These are phyloP conservation scores for Byssothecium circinans DNA, from an alignment of 2,329 filamentous ascomycete species.

Conservation along the genomic window DNA sequence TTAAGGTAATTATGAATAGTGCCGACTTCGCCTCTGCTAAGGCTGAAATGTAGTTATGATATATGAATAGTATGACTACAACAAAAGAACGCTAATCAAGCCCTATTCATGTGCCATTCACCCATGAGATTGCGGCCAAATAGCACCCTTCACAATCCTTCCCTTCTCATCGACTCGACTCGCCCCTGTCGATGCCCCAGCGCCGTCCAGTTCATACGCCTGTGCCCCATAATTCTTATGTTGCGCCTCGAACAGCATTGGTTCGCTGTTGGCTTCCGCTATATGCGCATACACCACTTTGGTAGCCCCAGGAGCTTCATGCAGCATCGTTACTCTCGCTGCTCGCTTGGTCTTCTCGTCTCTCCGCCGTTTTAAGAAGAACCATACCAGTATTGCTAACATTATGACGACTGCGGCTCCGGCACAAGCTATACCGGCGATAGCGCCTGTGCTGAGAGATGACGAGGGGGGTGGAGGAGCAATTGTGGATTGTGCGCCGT, in stretches of 20 bases:
- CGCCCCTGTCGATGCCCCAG: background rate
- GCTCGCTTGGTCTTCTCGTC: constrained; percentile 1
- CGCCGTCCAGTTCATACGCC: constrained; percentile 2
- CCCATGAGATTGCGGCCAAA: no score
- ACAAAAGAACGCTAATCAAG: no score
- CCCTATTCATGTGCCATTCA: no score
- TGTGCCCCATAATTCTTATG: background rate
- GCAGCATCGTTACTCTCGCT: background rate
- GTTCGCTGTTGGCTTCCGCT: background rate
- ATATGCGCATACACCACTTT: constrained; percentile 2
- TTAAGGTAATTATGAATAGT: no score
- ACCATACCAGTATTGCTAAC: background rate
- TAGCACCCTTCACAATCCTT: background rate
- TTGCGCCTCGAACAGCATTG: constrained; percentile 1
- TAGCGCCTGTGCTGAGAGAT: constrained; percentile 12
- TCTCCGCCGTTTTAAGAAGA: constrained; percentile 3
- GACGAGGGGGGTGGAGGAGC: background rate
- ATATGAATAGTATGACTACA: no score
- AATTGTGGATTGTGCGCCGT: background rate
- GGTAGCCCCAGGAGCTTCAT: background rate
- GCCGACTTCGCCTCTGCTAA: no score
- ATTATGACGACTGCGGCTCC: constrained; percentile 3
- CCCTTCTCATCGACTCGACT: background rate
- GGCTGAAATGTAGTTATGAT: no score
- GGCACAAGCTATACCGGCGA: constrained; percentile 14